Base-by-base conservation (phyloP, 192 early-diverging fungal species). In the Pecoramyces ruminantium region DNA sequence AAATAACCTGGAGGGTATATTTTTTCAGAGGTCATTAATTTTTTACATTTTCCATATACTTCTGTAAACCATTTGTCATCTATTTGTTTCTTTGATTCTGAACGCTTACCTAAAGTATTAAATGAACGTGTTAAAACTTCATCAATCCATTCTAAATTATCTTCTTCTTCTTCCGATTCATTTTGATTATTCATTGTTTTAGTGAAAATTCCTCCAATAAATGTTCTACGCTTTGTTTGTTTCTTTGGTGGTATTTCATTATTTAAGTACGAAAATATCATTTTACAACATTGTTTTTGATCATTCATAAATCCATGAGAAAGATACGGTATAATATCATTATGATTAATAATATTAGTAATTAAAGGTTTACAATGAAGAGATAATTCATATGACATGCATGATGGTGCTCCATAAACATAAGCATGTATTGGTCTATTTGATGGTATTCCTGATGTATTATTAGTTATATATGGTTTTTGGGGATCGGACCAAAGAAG, bases 401-500 rank as follows among this genome's bases (percentile, higher is more conserved):
- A 67, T 6, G 51, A 67, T 21, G 51, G 51, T n/a, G 51, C 51
- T 21, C 51, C 51, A 67, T 67, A 67, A 8, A 67, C 51, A n/a
- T 67, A 67, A 9, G 25, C 51, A 67, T 67, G 51, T 25, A 67
- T 67, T 25, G 51, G 25, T n/a, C 51, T 67, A 8, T 67, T 67
- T 11, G 51, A 9, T n/a, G 51, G 51, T n/a, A 67, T 67, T n/a
- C 25, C 51, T n/a, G 51, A 67, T 9, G 51, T 67, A 67, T 67
- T n/a, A 27, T 67, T 67, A 67, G 51, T 67, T 8, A 9, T 0
- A 67, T 67, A 11, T 67, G 51, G 51, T n/a, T 67, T 21, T n/a
- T 67, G 3, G n/a, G 51, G 51, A 67, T 92, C 88, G 29, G 92
- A 90, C 96, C 95, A 97, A 9, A 95, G 81, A 15, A 96, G 86